Evolutionary conservation across 1,284 basidiomycete species (phyloP), one percentile per base, ranked within the genome.

Genomic region (Tilletia walkeri): DNA sequence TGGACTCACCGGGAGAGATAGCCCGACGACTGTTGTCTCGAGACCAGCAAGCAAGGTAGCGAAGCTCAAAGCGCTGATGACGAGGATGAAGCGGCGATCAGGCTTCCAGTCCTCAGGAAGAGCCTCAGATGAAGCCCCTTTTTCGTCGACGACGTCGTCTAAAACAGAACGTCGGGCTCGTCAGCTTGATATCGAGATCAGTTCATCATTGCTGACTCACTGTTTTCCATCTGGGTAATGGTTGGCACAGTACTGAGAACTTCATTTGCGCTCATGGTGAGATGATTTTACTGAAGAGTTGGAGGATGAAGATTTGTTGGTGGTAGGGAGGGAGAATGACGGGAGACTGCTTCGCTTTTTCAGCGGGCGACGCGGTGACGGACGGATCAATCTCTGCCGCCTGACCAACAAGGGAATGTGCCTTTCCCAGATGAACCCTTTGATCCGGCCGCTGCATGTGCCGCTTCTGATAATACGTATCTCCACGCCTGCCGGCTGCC

Each of bases 21-120:
- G 2, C 10, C 47, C 47, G 47, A 49, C 47, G 47, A 49, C 47
- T 49, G 47, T 49, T 12, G 12, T 12, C n/a, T 49, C 47, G 47
- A 49, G 47, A 49, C 47, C 47, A n/a, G 47, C 47, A n/a, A 49
- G 47, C 47, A 49, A 49, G n/a, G 47, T 49, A 12, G 47, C 47
- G n/a, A 49, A 49, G n/a, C 47, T 49, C 12, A 49, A n/a, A 12
- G 47, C 47, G 47, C 47, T 49, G 47, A 49, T 12, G 47, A 49
- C 47, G 47, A 49, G 47, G 47, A 49, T 49, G 47, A 49, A 49
- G 10, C 47, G 47, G 47, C 47, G 47, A n/a, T 49, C 47, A n/a
- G 47, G 47, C 47, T 49, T 49, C 47, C 47, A 49, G 12, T 49
- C 47, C 47, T 49, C 47, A 49, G 1, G 47, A 12, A 49, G 47